Conservation (phyloP, 768 basidiomycete genomes). For the Russula sp. region DNA sequence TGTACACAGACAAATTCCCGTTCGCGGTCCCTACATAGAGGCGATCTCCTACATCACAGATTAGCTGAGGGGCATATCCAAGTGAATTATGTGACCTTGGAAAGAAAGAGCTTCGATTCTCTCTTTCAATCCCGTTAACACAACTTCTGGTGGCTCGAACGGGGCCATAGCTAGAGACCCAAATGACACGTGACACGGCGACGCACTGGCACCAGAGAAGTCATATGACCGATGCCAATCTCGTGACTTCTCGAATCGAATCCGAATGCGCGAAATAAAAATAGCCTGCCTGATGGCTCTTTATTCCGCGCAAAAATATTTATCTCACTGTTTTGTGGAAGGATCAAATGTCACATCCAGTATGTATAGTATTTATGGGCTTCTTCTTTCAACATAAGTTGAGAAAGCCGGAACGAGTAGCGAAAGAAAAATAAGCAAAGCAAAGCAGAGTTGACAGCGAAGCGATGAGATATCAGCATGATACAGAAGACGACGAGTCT, state of each 20-base stretch:
- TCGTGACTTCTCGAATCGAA: neutral
- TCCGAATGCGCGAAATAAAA: no score
- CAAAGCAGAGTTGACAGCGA: constrained; percentile 4
- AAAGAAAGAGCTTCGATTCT: constrained; percentile 15
- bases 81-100: constrained; percentile 7
- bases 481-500: neutral
- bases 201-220: neutral
- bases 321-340: no score
- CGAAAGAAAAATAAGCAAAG: neutral
- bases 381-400: neutral
- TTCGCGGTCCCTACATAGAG: constrained; percentile 56
- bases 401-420: neutral
- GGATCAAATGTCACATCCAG: no score
- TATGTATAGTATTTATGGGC: neutral
- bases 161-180: constrained; percentile 14
- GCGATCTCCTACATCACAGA: constrained; percentile 35
- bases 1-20: constrained; percentile 50
- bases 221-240: neutral
- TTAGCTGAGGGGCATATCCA: neutral
- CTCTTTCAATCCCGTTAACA: constrained; percentile 19
- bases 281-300: no score
- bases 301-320: no score
- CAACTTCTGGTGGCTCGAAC: constrained; percentile 13
- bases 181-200: no score
- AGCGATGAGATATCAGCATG: neutral